Percentiles rank a stretch among this genome's conserved stretches.
phyloP scores from a whole-genome alignment of 2,329 filamentous ascomycete genomes.

The Alternaria ventricosa region DNA sequence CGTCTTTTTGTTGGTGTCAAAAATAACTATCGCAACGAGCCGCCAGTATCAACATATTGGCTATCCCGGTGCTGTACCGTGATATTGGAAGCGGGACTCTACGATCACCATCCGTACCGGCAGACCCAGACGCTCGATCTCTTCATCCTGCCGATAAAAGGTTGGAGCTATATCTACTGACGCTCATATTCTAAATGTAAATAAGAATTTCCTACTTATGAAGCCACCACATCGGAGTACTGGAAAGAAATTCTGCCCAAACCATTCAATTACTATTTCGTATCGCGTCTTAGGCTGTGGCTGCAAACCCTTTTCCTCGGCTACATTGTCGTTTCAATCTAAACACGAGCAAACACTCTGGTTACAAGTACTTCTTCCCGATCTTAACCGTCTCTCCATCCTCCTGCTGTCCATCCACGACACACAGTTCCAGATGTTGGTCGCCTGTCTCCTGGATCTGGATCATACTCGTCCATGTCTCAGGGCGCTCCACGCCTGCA shows the following conservation, averaged over 20 bases:
- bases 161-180: neutral
- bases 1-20: neutral
- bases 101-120: too few relatives aligned
- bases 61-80: too few relatives aligned
- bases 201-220: neutral
- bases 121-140: neutral
- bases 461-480: neutral
- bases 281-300: neutral
- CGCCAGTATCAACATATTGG: too few relatives aligned
- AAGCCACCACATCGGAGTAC: neutral
- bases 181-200: neutral
- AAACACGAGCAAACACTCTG: neutral
- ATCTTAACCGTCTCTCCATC: neutral
- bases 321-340: neutral
- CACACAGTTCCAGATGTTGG: neutral
- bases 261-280: neutral
- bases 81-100: too few relatives aligned
- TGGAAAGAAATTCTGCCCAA: neutral
- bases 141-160: neutral
- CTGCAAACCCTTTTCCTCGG: neutral
- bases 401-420: neutral
- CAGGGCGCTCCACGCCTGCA: neutral
- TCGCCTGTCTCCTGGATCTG: neutral
- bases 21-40: neutral
- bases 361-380: neutral